Percentiles rank a stretch among this genome's conserved stretches.
Conservation (phyloP, 352 stramenopile species). For the Phytophthora cactorum region DNA sequence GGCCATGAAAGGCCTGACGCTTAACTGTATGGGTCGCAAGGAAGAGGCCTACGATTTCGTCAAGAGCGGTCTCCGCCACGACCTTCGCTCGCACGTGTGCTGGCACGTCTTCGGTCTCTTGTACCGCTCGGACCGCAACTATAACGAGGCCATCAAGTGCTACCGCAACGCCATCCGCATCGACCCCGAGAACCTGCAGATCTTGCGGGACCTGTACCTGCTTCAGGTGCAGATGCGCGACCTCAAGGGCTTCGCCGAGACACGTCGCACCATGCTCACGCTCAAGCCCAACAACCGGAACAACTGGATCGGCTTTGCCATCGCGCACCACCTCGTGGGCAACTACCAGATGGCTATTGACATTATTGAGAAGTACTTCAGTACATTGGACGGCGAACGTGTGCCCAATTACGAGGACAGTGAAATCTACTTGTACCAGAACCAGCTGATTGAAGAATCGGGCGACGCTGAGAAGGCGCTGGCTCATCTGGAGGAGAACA, state of each 20-base stretch:
- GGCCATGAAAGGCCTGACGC: slow-evolving; percentile 97
- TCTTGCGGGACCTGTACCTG: slow-evolving; percentile 96
- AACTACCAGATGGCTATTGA: slow-evolving; percentile 94
- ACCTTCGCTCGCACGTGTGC: slow-evolving; percentile 96
- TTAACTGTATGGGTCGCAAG: slow-evolving; percentile 95
- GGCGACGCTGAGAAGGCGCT: slow-evolving; percentile 87
- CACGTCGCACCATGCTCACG: slow-evolving; percentile 92
- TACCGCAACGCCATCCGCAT: slow-evolving; percentile 98
- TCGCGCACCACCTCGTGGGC: slow-evolving; percentile 95
- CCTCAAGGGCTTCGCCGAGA: slow-evolving; percentile 94
- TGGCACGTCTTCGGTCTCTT: slow-evolving; percentile 99
- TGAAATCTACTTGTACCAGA: slow-evolving; percentile 97
- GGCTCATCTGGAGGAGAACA: slow-evolving; percentile 83
- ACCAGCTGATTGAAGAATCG: slow-evolving; percentile 92
- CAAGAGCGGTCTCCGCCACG: slow-evolving; percentile 93
- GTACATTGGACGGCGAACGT: slow-evolving; percentile 78
- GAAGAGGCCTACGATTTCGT: slow-evolving; percentile 97
- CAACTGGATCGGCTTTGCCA: slow-evolving; percentile 98
- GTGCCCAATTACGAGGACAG: slow-evolving; percentile 93
- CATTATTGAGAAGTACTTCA: slow-evolving; percentile 97
- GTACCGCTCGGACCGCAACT: slow-evolving; percentile 97
- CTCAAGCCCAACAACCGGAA: slow-evolving; percentile 95
- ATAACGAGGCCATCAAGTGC: slow-evolving; percentile 98
- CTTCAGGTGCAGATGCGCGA: slow-evolving; percentile 95
- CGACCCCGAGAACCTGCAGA: slow-evolving; percentile 97